Conservation (phyloP, 2,329 filamentous ascomycete genomes). For the Exophiala mesophila region DNA sequence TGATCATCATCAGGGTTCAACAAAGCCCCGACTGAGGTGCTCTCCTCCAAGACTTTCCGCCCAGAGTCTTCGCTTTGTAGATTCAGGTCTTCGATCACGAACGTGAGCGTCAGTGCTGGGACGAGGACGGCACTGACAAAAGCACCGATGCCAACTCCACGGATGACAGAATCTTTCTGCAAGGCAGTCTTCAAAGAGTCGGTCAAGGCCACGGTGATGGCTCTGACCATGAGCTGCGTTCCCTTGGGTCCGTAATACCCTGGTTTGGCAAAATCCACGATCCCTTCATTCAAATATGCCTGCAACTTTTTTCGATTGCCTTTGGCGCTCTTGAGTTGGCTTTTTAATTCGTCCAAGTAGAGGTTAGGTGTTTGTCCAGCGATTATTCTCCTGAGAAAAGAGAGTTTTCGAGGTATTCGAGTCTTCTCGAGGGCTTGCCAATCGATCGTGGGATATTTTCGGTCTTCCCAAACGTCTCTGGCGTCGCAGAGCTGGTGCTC, state of each 20-base stretch:
- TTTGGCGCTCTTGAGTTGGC: constrained; percentile 15
- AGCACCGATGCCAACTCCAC: constrained; percentile 59
- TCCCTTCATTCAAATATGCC: constrained; percentile 39
- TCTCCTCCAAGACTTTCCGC: constrained; percentile 58
- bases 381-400: constrained; percentile 56
- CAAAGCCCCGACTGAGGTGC: constrained; percentile 62
- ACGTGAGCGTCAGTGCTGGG: constrained; percentile 57
- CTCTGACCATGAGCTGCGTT: constrained; percentile 59
- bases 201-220: constrained; percentile 15
- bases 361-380: constrained; percentile 52
- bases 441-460: constrained; percentile 65
- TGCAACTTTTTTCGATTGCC: constrained; percentile 38
- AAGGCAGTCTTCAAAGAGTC: constrained; percentile 59
- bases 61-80: constrained; percentile 42
- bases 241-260: constrained; percentile 83
- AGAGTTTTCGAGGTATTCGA: constrained; percentile 44
- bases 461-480: constrained; percentile 40
- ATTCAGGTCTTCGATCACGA: constrained; percentile 57
- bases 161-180: constrained; percentile 60
- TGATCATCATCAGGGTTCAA: constrained; percentile 63
- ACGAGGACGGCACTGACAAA: constrained; percentile 74
- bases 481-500: constrained; percentile 22
- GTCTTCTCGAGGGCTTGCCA: constrained; percentile 64
- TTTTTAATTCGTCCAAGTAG: constrained; percentile 56
- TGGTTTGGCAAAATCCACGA: constrained; percentile 56